Base-by-base conservation (phyloP, 1,139 yeast genomes). In the Pneumocystis murina region DNA sequence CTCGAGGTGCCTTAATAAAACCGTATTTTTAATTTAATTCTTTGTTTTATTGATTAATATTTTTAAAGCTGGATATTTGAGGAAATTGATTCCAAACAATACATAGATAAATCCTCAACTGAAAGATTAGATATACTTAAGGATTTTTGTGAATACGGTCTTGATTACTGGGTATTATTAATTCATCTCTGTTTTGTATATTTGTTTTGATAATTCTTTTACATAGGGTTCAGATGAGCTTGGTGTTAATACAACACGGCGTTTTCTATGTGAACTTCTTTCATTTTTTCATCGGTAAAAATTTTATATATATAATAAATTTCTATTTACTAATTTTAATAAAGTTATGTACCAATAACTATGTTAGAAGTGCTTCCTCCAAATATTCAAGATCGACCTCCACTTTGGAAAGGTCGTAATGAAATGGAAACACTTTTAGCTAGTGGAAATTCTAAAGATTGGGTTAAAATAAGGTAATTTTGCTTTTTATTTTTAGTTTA, bases 381-480 rank as follows among this genome's bases (percentile, higher is more conserved):
- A 28, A 85, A 84, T 72, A 77, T 92, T 70, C 94, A 92, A 73
- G 95, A 92, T 75, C 83, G 98, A 72, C 96, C 98, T 28, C 96
- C 95, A 38, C 80, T 82, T 67, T 94, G 97, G 96, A 81, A 77
- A 70, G 97, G 97, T n/a, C 83, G 99, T 74, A 84, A 88, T 73
- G 98, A 92, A 66, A 75, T 91, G 71, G 99, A 92, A 75, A 90
- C 96, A 0, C 78, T 90, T 69, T 78, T 92, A 68, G 97, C 94
- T 0, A 85, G 95, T 59, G 77, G 84, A 4, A 94, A 91, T 74
- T 89, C 86, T 76, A 81, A 79, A 71, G 98, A 92, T 75, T 92
- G 99, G 99, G 87, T 92, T 73, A 92, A 91, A 75, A 83, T 94
- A 68, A 83, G 95, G n/a, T 98, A 94, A 74, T 83, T 90, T 95